Evolutionary conservation across 257 asterid genomes (phyloP).

Genomic region (Thymus quinquecostatus): DNA sequence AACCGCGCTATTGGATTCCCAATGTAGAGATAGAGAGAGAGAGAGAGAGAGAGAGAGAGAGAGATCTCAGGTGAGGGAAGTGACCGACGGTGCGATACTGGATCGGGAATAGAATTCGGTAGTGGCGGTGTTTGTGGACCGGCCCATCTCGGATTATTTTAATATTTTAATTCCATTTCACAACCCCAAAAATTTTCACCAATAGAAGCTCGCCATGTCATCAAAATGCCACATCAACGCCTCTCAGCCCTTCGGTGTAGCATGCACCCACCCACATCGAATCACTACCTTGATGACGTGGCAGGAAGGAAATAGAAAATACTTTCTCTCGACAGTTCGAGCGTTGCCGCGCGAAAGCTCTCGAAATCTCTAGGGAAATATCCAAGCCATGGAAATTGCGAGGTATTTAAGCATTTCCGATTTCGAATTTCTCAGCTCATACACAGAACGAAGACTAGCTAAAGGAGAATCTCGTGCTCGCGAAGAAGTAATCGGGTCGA

Average conservation of each 20-base stretch:
- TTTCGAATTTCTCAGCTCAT: not conserved
- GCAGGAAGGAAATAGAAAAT: slow-evolving; percentile 6
- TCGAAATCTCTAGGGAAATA: slow-evolving; percentile 53
- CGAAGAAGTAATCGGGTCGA: not conserved
- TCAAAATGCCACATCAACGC: not conserved
- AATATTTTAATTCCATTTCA: too few relatives aligned
- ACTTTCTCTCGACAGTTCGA: slow-evolving; percentile 42
- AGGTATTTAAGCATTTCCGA: slow-evolving; percentile 26
- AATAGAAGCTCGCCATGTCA: slow-evolving; percentile 3
- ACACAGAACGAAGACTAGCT: not conserved
- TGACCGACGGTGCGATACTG: slow-evolving; percentile 31
- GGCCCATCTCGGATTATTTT: slow-evolving; percentile 4
- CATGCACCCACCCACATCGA: slow-evolving; percentile 7
- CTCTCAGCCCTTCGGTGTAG: not conserved
- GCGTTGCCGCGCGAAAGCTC: slow-evolving; percentile 62
- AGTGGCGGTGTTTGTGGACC: slow-evolving; percentile 1
- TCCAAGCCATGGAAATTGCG: not conserved
- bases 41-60: slow-evolving; percentile 22
- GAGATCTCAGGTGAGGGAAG: slow-evolving; percentile 34
- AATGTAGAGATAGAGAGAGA: not conserved
- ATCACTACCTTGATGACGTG: slow-evolving; percentile 31
- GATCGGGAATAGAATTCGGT: slow-evolving; percentile 11
- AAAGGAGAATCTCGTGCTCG: slow-evolving; percentile 23
- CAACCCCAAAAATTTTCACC: not conserved
- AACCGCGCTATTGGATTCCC: slow-evolving; percentile 19